Evolutionary conservation across 2,329 filamentous ascomycete species (phyloP), one percentile per base, ranked within the genome.

Genomic region (Colletotrichum sp.): DNA sequence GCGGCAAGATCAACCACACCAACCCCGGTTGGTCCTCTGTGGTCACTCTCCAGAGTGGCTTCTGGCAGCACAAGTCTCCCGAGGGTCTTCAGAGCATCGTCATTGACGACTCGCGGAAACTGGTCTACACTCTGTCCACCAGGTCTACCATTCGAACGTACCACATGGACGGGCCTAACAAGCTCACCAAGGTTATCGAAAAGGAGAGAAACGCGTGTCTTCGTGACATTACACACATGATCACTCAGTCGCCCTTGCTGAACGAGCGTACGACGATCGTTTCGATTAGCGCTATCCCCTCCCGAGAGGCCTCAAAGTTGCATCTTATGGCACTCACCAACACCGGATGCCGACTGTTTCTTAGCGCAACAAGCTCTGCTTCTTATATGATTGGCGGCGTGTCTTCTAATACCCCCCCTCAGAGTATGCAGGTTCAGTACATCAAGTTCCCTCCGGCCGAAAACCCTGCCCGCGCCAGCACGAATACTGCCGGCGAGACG

Each of bases 381-480:
- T 94, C 89, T 0, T 93, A 93, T 86, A 90, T 89, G 83, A 88
- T 91, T 34, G 90, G 89, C 16, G 90, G 90, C 27, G 88, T 91
- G 25, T 89, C 91, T 9, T 93, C 89, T 74, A 84, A 89, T 74
- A 93, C 94, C 1, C 96, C 97, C 1, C 96, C 97, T 2, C 96
- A 95, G 80, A 98, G 95, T 85, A 98, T 99, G 95, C 96, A 98
- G 84, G 93, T 98, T n/a, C 94, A 98, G 79, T 97, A 98, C 81
- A 95, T 99, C 84, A 98, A 97, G 82, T 98, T 98, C 75, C 97
- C 98, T 2, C 97, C 97, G 0, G 84, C 87, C 52, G 86, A 84
- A 74, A 84, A 78, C 77, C 84, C 79, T 22, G 80, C 78, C 6
- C 84, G 83, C 65, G 74, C 80, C 44, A 80, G 81, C 6, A 68